Evolutionary conservation across 257 asterid genomes (phyloP).

Genomic region (Thymus mandschuricus): DNA sequence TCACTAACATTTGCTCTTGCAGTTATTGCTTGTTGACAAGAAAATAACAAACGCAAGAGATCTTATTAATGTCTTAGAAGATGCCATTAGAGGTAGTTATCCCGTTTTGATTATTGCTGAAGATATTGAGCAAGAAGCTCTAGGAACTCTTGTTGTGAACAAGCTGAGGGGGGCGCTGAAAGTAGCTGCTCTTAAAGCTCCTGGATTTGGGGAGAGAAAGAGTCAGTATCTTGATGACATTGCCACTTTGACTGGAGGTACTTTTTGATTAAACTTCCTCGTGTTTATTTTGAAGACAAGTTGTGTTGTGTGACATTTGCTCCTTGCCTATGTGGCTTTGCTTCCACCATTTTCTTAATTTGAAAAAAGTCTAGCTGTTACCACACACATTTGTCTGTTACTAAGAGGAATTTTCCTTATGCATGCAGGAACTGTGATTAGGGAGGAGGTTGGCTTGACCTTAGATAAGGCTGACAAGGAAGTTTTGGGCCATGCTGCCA

Average conservation of each 20-base stretch:
- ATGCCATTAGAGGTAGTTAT: conserved; percentile 85
- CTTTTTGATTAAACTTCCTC: conserved; percentile 11
- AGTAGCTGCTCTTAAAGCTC: conserved; percentile 98
- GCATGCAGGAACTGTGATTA: conserved; percentile 80
- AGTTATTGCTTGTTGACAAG: conserved; percentile 93
- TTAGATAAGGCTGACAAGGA: conserved; percentile 91
- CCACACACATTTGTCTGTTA: not conserved
- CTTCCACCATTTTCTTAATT: not conserved
- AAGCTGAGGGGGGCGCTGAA: conserved; percentile 90
- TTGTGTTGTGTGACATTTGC: not conserved
- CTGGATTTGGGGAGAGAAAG: conserved; percentile 98
- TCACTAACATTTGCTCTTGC: conserved; percentile 32
- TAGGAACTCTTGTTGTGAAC: conserved; percentile 98
- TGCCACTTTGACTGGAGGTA: conserved; percentile 95
- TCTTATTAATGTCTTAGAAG: conserved; percentile 77
- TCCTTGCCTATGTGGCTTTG: not conserved
- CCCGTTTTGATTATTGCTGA: conserved; percentile 91
- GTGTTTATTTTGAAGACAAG: not conserved
- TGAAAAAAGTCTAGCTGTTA: not conserved
- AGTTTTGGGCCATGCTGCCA: conserved; percentile 93
- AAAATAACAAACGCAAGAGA: conserved; percentile 95
- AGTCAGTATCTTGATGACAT: conserved; percentile 97
- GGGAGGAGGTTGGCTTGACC: conserved; percentile 88
- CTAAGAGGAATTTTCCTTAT: conserved; percentile 19
- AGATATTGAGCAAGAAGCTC: conserved; percentile 97